phyloP scores from a whole-genome alignment of 371 early-diverging fungal genomes.

The Syncephalastrum monosporum region DNA sequence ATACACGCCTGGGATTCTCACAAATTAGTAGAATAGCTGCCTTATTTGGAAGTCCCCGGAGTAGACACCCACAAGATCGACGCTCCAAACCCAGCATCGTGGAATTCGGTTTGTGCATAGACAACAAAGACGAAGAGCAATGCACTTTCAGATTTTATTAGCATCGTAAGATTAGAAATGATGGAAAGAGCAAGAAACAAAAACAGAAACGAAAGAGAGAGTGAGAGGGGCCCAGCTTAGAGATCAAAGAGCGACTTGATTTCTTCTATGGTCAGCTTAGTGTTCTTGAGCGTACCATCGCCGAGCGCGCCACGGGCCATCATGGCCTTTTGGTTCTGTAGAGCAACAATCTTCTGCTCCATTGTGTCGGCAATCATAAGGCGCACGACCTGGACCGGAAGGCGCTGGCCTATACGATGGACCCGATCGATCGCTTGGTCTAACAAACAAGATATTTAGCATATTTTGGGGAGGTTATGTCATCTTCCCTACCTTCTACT shows the following conservation, averaged over 20 bases:
- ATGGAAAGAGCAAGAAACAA: constrained; percentile 3
- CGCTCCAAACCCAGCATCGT: no score
- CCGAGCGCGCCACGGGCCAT: constrained; percentile 47
- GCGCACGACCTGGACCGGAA: constrained; percentile 59
- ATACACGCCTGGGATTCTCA: no score
- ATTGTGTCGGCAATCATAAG: constrained; percentile 58
- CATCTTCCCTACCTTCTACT: constrained; percentile 53
- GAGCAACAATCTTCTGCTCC: constrained; percentile 60
- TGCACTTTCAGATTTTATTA: no score
- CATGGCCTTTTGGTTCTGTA: constrained; percentile 51
- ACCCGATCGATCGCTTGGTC: constrained; percentile 89
- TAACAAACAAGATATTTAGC: constrained; percentile 10
- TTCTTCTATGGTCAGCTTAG: constrained; percentile 42
- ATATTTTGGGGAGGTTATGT: constrained; percentile 1
- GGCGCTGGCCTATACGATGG: constrained; percentile 80
- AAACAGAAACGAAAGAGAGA: not conserved
- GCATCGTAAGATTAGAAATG: not conserved
- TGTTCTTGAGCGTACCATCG: constrained; percentile 34
- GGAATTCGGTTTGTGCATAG: no score
- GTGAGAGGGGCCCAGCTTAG: constrained; percentile 1
- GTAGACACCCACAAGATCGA: no score
- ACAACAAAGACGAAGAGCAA: no score
- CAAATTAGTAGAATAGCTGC: no score
- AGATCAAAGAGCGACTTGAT: constrained; percentile 41
- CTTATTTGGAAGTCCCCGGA: no score